Conservation (phyloP, 2,329 filamentous ascomycete species). For the Arthroderma sp. region DNA sequence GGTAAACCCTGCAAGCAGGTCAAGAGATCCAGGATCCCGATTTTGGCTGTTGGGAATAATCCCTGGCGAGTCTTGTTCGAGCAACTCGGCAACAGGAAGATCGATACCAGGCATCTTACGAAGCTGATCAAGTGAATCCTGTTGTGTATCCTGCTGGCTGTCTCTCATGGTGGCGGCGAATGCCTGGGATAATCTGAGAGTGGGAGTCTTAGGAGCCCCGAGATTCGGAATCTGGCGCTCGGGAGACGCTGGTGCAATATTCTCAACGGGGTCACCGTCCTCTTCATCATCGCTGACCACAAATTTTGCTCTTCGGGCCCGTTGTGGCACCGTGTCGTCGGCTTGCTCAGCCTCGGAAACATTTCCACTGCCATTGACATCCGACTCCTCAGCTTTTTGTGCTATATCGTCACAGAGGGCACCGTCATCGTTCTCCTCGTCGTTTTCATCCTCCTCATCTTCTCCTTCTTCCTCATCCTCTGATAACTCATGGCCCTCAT, state of each 20-base stretch:
- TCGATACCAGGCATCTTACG: conserved; percentile 39
- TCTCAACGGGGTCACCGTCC: conserved; percentile 28
- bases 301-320: conserved; percentile 39
- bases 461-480: conserved; percentile 16
- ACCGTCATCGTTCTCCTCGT: conserved; percentile 15
- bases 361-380: conserved; percentile 19
- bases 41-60: conserved; percentile 46
- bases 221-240: conserved; percentile 53
- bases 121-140: conserved; percentile 40
- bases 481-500: conserved; percentile 19
- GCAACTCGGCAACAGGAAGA: conserved; percentile 45
- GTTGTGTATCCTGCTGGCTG: conserved; percentile 31
- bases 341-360: conserved; percentile 24
- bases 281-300: conserved; percentile 57
- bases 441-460: conserved; percentile 10
- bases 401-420: conserved; percentile 28
- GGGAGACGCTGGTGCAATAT: neutral
- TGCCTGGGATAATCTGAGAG: conserved; percentile 70
- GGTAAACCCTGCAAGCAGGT: conserved; percentile 31
- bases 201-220: conserved; percentile 32
- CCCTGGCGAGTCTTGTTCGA: conserved; percentile 50
- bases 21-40: conserved; percentile 25
- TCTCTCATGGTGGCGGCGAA: conserved; percentile 81
- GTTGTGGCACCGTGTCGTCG: conserved; percentile 31
- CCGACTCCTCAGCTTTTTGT: conserved; percentile 23